phyloP scores from a whole-genome alignment of 2,329 filamentous ascomycete species.

The Daldinia sp. region DNA sequence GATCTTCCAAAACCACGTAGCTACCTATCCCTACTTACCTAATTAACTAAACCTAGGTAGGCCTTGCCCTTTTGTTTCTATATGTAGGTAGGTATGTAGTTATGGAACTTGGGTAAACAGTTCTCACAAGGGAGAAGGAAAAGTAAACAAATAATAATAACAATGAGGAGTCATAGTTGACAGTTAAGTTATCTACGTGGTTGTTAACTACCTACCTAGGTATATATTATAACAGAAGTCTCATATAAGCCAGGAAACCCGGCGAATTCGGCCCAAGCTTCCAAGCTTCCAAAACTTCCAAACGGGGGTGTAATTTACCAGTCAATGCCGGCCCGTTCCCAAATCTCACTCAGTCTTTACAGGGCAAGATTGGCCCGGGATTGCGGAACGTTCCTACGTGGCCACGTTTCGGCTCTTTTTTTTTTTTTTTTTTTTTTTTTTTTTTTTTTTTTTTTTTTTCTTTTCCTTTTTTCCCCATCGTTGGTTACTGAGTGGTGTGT shows the following conservation, averaged over 20 bases:
- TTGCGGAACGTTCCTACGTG: constrained; percentile 10
- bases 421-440: no score
- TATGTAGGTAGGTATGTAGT: neutral
- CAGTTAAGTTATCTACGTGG: no score
- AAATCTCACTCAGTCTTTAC: neutral
- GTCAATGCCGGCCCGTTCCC: neutral
- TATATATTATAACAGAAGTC: constrained; percentile 1
- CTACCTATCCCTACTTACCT: neutral
- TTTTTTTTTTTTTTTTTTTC: no score
- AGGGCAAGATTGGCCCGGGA: constrained; percentile 10
- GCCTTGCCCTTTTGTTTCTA: neutral
- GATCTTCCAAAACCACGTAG: neutral
- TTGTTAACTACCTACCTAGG: neutral
- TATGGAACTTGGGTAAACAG: neutral
- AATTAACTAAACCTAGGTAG: no score
- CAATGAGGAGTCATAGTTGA: no score
- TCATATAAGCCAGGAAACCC: neutral
- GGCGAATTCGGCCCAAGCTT: neutral
- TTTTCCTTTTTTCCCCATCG: no score
- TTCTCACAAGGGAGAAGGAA: neutral
- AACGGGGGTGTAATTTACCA: neutral
- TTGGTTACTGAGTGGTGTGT: no score
- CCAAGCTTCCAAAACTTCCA: no score
- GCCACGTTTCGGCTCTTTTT: no score
- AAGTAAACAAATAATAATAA: constrained; percentile 1